phyloP scores from a whole-genome alignment of 352 stramenopile species.

The Thalassiosira livingstoniorum region DNA sequence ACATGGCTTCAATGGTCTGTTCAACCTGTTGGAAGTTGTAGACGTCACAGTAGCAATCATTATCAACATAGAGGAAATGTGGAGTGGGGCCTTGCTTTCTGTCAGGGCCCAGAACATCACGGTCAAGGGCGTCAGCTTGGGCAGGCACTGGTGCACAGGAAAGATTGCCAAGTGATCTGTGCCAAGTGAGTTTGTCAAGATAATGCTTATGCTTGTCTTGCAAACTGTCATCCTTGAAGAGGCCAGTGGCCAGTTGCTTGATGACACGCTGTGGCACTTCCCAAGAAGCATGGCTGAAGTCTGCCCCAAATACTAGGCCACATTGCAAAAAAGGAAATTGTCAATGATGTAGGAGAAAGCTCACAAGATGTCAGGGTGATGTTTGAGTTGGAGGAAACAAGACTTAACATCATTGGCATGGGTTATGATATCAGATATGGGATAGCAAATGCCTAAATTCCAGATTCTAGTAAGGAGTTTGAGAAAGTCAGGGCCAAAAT shows the following conservation, averaged over 20 bases:
- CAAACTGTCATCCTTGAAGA: background rate
- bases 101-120: conserved; percentile 5
- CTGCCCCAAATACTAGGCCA: background rate
- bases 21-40: conserved; percentile 16
- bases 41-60: conserved; percentile 35
- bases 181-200: conserved; percentile 1
- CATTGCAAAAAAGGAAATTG: conserved; percentile 1
- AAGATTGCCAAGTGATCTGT: background rate
- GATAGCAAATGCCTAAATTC: conserved; percentile 44
- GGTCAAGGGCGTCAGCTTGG: background rate
- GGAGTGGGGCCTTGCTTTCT: conserved; percentile 23
- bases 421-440: conserved; percentile 20
- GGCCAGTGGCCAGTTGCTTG: background rate
- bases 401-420: conserved; percentile 54
- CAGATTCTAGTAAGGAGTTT: conserved; percentile 26
- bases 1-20: conserved; percentile 51
- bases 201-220: background rate
- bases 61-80: conserved; percentile 44
- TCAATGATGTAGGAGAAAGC: conserved; percentile 22
- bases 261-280: background rate
- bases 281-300: conserved; percentile 26
- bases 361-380: conserved; percentile 45
- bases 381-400: conserved; percentile 52
- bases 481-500: conserved; percentile 19
- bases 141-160: background rate